Conservation (phyloP, 164 flowering plant genomes). For the Piper betle region DNA sequence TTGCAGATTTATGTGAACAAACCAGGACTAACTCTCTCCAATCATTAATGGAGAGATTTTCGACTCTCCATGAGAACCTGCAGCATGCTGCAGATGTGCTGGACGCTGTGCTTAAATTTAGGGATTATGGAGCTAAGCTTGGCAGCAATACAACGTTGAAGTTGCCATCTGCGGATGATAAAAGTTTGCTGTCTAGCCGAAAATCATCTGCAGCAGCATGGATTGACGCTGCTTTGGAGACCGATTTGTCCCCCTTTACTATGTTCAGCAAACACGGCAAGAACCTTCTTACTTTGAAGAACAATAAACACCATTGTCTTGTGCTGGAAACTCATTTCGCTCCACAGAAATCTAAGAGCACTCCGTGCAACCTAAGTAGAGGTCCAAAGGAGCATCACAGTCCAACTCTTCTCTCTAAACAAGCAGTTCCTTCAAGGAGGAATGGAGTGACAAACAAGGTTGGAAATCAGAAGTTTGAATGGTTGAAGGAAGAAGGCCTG, state of each 20-base stretch:
- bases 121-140: slow-evolving; percentile 6
- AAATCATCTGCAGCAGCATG: slow-evolving; percentile 27
- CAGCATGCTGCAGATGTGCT: slow-evolving; percentile 19
- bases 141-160: slow-evolving; percentile 3
- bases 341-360: slow-evolving; percentile 6
- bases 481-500: slow-evolving; percentile 20
- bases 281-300: slow-evolving; percentile 4
- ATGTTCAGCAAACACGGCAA: slow-evolving; percentile 22
- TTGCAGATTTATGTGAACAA: slow-evolving; percentile 37
- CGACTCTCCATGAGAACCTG: slow-evolving; percentile 33
- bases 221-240: slow-evolving; percentile 49
- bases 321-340: slow-evolving; percentile 20
- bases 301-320: slow-evolving; percentile 17
- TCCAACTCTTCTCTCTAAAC: slow-evolving; percentile 5
- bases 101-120: slow-evolving; percentile 16
- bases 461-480: slow-evolving; percentile 13
- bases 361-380: slow-evolving; percentile 14
- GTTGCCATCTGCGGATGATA: slow-evolving; percentile 9
- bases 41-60: slow-evolving; percentile 25
- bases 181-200: slow-evolving; percentile 10
- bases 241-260: slow-evolving; percentile 36
- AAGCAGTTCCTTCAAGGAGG: slow-evolving; percentile 9
- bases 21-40: slow-evolving; percentile 25
- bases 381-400: slow-evolving; percentile 11
- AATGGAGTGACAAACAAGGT: slow-evolving; percentile 9